Evolutionary conservation across 495 filamentous ascomycete species (phyloP).

Genomic region (Pyronema domesticum): DNA sequence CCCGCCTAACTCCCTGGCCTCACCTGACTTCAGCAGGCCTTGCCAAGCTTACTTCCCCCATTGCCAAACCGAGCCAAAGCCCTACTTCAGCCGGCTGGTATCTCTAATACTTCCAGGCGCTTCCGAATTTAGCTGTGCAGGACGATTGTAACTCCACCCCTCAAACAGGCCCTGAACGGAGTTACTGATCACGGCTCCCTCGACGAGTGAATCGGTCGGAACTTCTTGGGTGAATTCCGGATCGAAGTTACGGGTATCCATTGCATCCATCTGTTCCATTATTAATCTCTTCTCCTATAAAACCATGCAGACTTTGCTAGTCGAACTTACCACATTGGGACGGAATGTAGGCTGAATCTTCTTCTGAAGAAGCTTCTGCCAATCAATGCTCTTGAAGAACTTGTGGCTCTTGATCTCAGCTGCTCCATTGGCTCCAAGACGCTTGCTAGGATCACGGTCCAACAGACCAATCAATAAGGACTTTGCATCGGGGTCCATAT

Average conservation of each 20-base stretch:
- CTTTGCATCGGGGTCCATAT: conserved; percentile 81
- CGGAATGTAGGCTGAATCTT: conserved; percentile 98
- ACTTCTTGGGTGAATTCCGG: conserved; percentile 75
- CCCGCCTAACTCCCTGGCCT: too few relatives aligned
- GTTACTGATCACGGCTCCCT: conserved; percentile 75
- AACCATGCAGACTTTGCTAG: neutral
- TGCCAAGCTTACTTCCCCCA: neutral
- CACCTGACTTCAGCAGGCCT: neutral
- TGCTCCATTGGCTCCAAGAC: conserved; percentile 80
- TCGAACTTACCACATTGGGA: conserved; percentile 75
- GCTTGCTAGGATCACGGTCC: conserved; percentile 71
- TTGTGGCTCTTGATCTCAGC: conserved; percentile 97
- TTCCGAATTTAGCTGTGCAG: conserved; percentile 79
- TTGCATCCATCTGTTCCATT: conserved; percentile 57
- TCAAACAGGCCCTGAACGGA: conserved; percentile 95
- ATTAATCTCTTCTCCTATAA: neutral
- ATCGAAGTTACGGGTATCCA: conserved; percentile 87
- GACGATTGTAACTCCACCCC: conserved; percentile 93
- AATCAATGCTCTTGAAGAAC: conserved; percentile 97
- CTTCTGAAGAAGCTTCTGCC: conserved; percentile 88
- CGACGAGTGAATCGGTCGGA: conserved; percentile 86
- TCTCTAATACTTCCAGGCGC: conserved; percentile 67
- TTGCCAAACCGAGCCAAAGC: neutral
- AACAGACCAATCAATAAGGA: conserved; percentile 77
- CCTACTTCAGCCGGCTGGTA: conserved; percentile 31